These are phyloP conservation scores for Austropuccinia psidii DNA, from an alignment of 1,284 basidiomycete genomes.

Conservation along the genomic window DNA sequence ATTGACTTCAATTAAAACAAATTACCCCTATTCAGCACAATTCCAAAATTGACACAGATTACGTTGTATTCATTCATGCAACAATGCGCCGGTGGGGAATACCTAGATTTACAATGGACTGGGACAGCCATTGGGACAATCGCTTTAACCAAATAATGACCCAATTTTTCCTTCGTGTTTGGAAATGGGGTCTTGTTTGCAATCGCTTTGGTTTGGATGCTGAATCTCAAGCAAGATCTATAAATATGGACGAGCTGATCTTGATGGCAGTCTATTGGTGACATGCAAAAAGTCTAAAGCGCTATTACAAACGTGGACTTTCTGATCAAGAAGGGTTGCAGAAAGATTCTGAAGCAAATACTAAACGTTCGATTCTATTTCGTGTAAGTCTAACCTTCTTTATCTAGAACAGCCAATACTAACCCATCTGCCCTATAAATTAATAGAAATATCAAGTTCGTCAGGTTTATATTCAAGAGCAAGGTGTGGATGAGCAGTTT, in stretches of 20 bases:
- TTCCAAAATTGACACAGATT: conserved; percentile 26
- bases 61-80: conserved; percentile 17
- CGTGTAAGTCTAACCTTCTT: conserved; percentile 8
- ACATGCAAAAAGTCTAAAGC: conserved; percentile 7
- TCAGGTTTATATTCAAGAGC: conserved; percentile 27
- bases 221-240: not conserved
- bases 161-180: conserved; percentile 27
- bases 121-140: conserved; percentile 8
- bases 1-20: not conserved
- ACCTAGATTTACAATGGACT: conserved; percentile 22
- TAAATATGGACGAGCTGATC: conserved; percentile 10
- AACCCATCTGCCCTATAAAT: no score
- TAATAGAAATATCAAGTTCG: conserved; percentile 25
- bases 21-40: not conserved
- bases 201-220: conserved; percentile 2
- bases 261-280: conserved; percentile 21
- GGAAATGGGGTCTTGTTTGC: conserved; percentile 25
- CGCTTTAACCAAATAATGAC: conserved; percentile 21
- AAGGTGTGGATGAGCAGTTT: conserved; percentile 13
- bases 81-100: conserved; percentile 32
- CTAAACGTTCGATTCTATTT: not conserved
- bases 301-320: conserved; percentile 11
- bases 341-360: conserved; percentile 19
- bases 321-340: not conserved
- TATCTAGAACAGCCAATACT: not conserved